phyloP scores from a whole-genome alignment of 1,139 yeast species.

The Suhomyces panamericanus region DNA sequence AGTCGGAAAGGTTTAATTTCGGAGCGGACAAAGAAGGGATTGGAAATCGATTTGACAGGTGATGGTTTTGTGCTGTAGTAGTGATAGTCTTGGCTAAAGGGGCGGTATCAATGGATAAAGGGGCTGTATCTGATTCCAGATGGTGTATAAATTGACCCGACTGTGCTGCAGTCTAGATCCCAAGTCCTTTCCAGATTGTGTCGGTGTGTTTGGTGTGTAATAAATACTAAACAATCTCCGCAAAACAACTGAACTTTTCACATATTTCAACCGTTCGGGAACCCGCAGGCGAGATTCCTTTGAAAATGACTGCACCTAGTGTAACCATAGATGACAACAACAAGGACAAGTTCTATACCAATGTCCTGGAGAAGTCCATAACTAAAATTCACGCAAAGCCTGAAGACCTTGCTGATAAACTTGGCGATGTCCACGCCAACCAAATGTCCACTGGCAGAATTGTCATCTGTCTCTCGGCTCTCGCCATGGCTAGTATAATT shows the following conservation, averaged over 20 bases:
- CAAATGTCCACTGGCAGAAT: constrained; percentile 33
- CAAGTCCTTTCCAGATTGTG: no score
- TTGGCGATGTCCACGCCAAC: constrained; percentile 42
- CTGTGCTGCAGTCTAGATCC: no score
- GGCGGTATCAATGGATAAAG: not conserved
- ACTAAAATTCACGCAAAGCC: not conserved
- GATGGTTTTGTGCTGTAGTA: not conserved
- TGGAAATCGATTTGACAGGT: not conserved
- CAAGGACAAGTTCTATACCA: constrained; percentile 4
- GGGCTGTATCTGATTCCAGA: no score
- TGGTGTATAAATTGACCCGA: no score
- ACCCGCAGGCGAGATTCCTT: not conserved
- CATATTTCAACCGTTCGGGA: not conserved
- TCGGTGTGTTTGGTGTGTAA: no score
- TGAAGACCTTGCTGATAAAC: constrained; percentile 26
- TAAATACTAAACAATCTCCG: not conserved
- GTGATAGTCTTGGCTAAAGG: not conserved
- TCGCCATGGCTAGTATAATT: constrained; percentile 30
- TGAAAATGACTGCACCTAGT: not conserved
- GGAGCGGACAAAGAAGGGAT: not conserved
- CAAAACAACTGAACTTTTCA: not conserved
- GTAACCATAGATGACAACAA: not conserved
- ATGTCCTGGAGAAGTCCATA: constrained; percentile 4
- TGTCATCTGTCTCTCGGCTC: constrained; percentile 27
- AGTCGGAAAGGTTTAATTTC: not conserved